A percentile compares a stretch with the other conserved stretches of the same genome.
phyloP scores from a whole-genome alignment of 2,329 filamentous ascomycete species.

The Fusarium redolens region DNA sequence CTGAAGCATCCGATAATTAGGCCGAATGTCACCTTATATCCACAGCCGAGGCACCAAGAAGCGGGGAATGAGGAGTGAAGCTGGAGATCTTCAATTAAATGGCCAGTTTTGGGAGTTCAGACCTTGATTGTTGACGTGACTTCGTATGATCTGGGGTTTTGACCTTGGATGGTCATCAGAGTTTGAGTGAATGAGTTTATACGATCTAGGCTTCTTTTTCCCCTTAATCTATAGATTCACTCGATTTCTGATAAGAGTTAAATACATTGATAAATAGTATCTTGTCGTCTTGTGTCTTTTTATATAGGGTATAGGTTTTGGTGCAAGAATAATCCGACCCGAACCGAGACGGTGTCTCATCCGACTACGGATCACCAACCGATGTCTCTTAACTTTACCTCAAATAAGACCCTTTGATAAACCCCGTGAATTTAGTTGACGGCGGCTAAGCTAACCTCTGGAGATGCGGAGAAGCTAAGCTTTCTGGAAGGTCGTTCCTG shows the following conservation, averaged over 20 bases:
- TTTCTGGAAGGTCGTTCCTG: neutral
- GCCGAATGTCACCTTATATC: neutral
- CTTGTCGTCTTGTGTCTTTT: accelerated
- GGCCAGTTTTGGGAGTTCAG: neutral
- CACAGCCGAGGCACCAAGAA: neutral
- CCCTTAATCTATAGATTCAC: accelerated
- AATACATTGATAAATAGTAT: neutral
- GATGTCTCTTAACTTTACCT: neutral
- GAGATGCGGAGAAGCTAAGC: neutral
- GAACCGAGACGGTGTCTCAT: neutral
- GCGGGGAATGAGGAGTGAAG: neutral
- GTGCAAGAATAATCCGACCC: neutral
- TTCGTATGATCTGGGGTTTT: neutral
- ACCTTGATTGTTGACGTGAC: neutral
- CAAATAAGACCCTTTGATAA: neutral
- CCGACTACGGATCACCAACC: neutral
- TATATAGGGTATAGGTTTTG: neutral
- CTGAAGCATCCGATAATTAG: neutral
- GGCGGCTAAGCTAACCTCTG: neutral
- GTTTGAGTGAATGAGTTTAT: neutral
- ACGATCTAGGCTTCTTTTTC: neutral
- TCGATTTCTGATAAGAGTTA: neutral
- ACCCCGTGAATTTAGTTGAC: neutral
- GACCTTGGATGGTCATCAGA: neutral
- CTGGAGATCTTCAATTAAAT: neutral